phyloP scores from a whole-genome alignment of 2,329 filamentous ascomycete species.

The Pseudocercospora cruenta region DNA sequence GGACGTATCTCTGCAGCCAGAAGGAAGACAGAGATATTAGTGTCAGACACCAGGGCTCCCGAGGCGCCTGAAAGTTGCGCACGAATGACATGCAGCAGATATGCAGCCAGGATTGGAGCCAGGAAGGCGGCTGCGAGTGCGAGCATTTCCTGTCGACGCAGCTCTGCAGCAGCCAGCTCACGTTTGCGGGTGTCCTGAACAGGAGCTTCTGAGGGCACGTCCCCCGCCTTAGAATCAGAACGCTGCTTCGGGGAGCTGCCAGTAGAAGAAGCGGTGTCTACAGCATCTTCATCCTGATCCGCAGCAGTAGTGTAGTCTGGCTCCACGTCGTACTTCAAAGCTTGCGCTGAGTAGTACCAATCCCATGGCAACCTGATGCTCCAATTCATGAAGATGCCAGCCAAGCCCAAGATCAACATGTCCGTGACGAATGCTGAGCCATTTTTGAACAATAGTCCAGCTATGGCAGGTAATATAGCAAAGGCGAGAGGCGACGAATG shows the following conservation, averaged over 20 bases:
- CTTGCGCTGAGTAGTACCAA: constrained; percentile 58
- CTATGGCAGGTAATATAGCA: constrained; percentile 83
- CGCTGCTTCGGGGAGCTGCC: constrained; percentile 26
- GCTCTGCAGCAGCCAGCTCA: constrained; percentile 58
- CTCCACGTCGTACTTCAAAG: constrained; percentile 29
- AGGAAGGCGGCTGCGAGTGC: constrained; percentile 79
- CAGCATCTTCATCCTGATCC: constrained; percentile 27
- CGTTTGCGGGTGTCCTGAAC: constrained; percentile 23
- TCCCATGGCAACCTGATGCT: constrained; percentile 86
- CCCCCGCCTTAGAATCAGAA: constrained; percentile 11
- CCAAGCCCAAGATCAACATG: constrained; percentile 75
- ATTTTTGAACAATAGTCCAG: constrained; percentile 80
- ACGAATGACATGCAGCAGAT: constrained; percentile 79
- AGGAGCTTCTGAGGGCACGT: constrained; percentile 9
- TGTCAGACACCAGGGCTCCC: constrained; percentile 86
- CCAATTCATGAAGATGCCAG: constrained; percentile 89
- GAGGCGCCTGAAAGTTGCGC: constrained; percentile 79
- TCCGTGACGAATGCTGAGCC: constrained; percentile 84
- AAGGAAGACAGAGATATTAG: constrained; percentile 89
- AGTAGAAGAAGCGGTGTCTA: constrained; percentile 30
- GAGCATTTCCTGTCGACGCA: constrained; percentile 73
- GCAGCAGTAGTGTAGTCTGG: constrained; percentile 11
- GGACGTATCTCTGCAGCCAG: constrained; percentile 85
- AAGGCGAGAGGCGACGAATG: constrained; percentile 81
- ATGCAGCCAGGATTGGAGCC: constrained; percentile 78